Evolutionary conservation across 441 rosid species (phyloP).

Genomic region (Adansonia madagascariensis): DNA sequence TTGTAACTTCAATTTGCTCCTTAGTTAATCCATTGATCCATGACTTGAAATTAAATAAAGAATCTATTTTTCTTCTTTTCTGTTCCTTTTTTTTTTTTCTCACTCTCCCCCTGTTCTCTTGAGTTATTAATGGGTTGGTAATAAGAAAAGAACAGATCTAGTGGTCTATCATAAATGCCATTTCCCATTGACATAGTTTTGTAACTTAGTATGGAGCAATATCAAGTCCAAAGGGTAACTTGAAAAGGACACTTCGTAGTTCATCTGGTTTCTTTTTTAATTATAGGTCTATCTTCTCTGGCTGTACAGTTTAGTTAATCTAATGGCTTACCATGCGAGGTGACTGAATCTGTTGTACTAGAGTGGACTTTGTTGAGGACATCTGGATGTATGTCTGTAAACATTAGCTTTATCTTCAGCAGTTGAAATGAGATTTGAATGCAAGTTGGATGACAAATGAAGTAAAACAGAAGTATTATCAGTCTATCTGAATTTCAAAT

Average conservation of each 20-base stretch:
- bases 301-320: neutral
- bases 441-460: conserved; percentile 1
- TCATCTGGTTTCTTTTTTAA: neutral
- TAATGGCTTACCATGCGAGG: neutral
- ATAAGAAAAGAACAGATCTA: neutral
- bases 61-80: neutral
- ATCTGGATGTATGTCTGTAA: neutral
- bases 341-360: neutral
- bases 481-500: neutral
- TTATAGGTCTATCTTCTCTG: neutral
- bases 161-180: neutral
- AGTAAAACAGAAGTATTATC: neutral
- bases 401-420: neutral
- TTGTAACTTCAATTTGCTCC: neutral
- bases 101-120: neutral
- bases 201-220: conserved; percentile 1
- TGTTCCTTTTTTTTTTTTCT: neutral
- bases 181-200: neutral
- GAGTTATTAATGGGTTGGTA: neutral
- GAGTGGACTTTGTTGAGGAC: neutral
- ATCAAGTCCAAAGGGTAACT: neutral
- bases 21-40: conserved; percentile 4
- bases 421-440: neutral
- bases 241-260: neutral
- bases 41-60: neutral